Evolutionary conservation across 2,329 filamentous ascomycete species (phyloP).

Genomic region (Arthrobotrys musiformis): DNA sequence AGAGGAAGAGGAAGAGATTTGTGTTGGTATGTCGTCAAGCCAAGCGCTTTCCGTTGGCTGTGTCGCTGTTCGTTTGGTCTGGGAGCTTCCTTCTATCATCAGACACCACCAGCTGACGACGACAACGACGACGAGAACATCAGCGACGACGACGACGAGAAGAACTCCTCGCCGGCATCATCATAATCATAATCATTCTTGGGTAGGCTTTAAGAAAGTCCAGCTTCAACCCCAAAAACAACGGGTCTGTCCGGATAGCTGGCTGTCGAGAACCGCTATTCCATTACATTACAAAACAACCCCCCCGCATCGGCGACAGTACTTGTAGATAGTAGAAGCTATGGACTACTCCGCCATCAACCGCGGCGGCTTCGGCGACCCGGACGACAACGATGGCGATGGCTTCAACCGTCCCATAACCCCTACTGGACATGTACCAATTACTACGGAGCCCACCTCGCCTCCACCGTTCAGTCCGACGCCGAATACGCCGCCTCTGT

Average conservation of each 20-base stretch:
- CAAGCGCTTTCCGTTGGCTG: conserved; percentile 18
- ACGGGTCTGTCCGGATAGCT: too few species aligned
- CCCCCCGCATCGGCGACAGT: conserved; percentile 42
- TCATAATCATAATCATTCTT: not conserved
- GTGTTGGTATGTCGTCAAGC: conserved; percentile 22
- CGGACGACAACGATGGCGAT: conserved; percentile 37
- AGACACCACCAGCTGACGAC: conserved; percentile 15
- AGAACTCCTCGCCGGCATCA: not conserved
- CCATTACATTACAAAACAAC: too few species aligned
- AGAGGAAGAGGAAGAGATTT: not conserved
- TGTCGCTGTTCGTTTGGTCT: too few species aligned
- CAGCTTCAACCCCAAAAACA: too few species aligned
- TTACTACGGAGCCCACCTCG: conserved; percentile 33
- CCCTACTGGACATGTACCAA: conserved; percentile 8
- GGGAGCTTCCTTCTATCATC: not conserved
- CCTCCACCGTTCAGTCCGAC: conserved; percentile 46
- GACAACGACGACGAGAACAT: not conserved
- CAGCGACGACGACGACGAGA: not conserved
- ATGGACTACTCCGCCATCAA: conserved; percentile 55
- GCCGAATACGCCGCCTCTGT: conserved; percentile 32
- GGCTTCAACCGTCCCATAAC: conserved; percentile 51
- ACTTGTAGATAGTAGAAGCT: not conserved
- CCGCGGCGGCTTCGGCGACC: conserved; percentile 40
- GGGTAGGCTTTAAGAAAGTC: not conserved
- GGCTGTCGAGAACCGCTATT: not conserved